Conservation (phyloP, 108 stramenopile species). For the Skeletonema potamos region DNA sequence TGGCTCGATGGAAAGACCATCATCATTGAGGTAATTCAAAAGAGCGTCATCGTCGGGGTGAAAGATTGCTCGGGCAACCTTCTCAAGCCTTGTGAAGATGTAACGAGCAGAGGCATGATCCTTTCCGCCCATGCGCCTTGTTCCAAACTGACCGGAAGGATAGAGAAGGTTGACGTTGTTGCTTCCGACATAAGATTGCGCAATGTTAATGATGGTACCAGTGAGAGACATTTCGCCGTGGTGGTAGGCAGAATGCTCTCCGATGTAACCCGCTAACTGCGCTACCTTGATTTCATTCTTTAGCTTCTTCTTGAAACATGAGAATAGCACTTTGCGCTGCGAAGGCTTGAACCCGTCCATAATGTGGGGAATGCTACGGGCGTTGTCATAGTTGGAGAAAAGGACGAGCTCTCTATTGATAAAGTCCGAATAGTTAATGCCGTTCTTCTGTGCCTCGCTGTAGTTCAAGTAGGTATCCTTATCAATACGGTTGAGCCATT, state of each 20-base stretch:
- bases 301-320: slow-evolving; percentile 95
- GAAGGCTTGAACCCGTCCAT: slow-evolving; percentile 96
- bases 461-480: slow-evolving; percentile 89
- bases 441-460: slow-evolving; percentile 37
- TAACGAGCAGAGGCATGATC: slow-evolving; percentile 93
- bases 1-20: slow-evolving; percentile 94
- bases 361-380: slow-evolving; percentile 89
- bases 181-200: slow-evolving; percentile 90
- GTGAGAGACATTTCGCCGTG: slow-evolving; percentile 94
- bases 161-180: slow-evolving; percentile 95
- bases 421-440: slow-evolving; percentile 82
- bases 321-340: slow-evolving; percentile 94
- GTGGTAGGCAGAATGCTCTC: slow-evolving; percentile 95
- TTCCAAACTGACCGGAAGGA: slow-evolving; percentile 96
- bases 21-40: slow-evolving; percentile 87
- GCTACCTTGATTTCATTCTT: slow-evolving; percentile 96
- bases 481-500: slow-evolving; percentile 75
- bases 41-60: slow-evolving; percentile 95
- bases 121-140: slow-evolving; percentile 90
- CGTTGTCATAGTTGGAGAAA: slow-evolving; percentile 90
- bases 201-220: slow-evolving; percentile 90
- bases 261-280: slow-evolving; percentile 80
- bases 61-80: slow-evolving; percentile 88
- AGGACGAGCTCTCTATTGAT: slow-evolving; percentile 95
- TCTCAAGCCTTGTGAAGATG: slow-evolving; percentile 93